Evolutionary conservation across 2,329 filamentous ascomycete species (phyloP), one percentile per base, ranked within the genome.

Genomic region (Neoarthrinium moseri): DNA sequence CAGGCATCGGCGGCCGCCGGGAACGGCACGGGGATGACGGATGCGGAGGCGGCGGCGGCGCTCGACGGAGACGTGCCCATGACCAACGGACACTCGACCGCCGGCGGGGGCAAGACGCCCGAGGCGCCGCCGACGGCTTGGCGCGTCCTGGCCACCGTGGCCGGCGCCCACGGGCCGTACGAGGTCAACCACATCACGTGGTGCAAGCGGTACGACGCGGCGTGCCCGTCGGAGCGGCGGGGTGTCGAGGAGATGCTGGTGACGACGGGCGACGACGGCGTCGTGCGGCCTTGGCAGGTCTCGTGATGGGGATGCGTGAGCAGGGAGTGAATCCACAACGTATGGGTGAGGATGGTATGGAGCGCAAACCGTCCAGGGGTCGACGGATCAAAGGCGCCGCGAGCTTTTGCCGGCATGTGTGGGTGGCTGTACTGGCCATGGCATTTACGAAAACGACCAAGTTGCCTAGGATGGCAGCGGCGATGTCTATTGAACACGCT

Each of bases 141-240:
- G 94, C 73, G 75, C 6, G 67, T 92, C 4, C 60, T 95, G 13
- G 81, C 83, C 0, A 78, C 80, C n/a, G 62, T 87, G 2, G 75
- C 85, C 38, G 85, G 84, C 26, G 89, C 86, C 2, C 94, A 99
- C 64, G 91, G 90, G 1, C 89, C 95, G 3, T 96, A 92, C 61
- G 94, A 99, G 68, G 78, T 97, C 52, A 99, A 99, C 60, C 91
- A 96, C 66, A 79, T 94, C 39, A 83, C 81, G 2, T 99, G 94
- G 94, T 91, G 90, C 54, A 81, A 78, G 56, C 77, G 91, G 47
- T 87, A 82, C 47, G 91, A 96, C 63, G 74, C 75, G 40, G 84
- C 72, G 1, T 67, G 61, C 22, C 39, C 55, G 10, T 56, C 68
- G 2, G 76, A 76, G 61, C 74, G 69, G 51, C 75, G 66, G 44